Base-by-base conservation (phyloP, 23 red algal species). In the Gracilaria vermiculophylla region DNA sequence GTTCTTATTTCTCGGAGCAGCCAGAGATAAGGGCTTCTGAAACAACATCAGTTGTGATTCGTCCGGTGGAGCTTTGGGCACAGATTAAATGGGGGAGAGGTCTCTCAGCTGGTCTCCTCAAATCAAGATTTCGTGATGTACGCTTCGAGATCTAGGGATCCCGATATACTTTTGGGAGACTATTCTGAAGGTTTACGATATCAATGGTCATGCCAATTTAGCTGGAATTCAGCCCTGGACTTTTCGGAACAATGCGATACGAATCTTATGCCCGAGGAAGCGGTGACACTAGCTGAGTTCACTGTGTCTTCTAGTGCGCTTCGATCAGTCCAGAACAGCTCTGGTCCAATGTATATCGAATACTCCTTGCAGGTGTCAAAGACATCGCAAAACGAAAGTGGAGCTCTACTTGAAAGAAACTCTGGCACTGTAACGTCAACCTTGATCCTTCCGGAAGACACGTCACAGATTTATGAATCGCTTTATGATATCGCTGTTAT, bases 21-120 rank as follows among this genome's bases (percentile, higher is more conserved):
- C 34, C 44, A 43, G 62, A 54, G 47, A 81, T 91, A 53, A 54
- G 57, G 21, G 87, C 73, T 17, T 81, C 76, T 0, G 87, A 81
- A 28, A 34, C 54, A 20, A 66, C 86, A 53, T 21, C 66, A 20
- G 54, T 91, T 3, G 62, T 77, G 8, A 91, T 81, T 32, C n/a
- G 37, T 43, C 86, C 86, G 5, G 86, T 74, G n/a, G 54, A 45
- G 19, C 75, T 91, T 15, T 23, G 37, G 11, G 47, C 75, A 50
- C 51, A 71, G 37, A 91, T 81, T n/a, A 91, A 91, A n/a, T 24
- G 76, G 62, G 23, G 75, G 86, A 53, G 53, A 91, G 34, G 34
- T 24, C 15, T 53, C 61, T 2, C 24, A 53, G 36, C 27, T 71
- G 43, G 49, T 91, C 17, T 91, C 86, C 12, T 48, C 53, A 71